Percentiles rank a stretch among this genome's conserved stretches.
Conservation (phyloP, 164 flowering plant genomes). For the Hamamelis virginiana region DNA sequence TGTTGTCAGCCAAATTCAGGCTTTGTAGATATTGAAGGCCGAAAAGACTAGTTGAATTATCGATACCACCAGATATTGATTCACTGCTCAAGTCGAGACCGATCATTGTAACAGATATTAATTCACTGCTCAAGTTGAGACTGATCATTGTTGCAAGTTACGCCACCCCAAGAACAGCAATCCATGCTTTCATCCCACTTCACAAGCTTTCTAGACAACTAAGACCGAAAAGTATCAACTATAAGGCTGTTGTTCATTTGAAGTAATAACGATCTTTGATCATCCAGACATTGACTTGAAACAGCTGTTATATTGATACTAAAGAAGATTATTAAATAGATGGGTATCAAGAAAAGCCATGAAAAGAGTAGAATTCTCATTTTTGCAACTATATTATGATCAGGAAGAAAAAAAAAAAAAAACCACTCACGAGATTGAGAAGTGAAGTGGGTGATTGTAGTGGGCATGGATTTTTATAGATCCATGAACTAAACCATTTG, state of each 20-base stretch:
- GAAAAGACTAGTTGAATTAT: slow-evolving; percentile 20
- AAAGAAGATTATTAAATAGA: no score
- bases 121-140: slow-evolving; percentile 20
- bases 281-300: slow-evolving; percentile 6
- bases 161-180: slow-evolving; percentile 31
- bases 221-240: not conserved
- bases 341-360: no score
- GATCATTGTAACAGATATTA: slow-evolving; percentile 18
- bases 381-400: no score
- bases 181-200: slow-evolving; percentile 19
- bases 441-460: no score
- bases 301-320: no score
- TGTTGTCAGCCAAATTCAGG: slow-evolving; percentile 23
- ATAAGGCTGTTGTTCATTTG: slow-evolving; percentile 19
- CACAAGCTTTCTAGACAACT: slow-evolving; percentile 17
- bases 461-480: no score
- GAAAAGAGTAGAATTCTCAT: no score
- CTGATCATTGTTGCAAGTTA: slow-evolving; percentile 16
- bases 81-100: slow-evolving; percentile 22
- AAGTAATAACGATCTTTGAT: slow-evolving; percentile 17
- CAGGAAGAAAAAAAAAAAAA: no score
- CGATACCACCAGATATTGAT: slow-evolving; percentile 13
- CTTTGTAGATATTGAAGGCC: slow-evolving; percentile 13
- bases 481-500: no score
- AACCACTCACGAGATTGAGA: no score